Evolutionary conservation across 2,329 filamentous ascomycete genomes (phyloP).

Genomic region (Myriosclerotinia duriaeana): DNA sequence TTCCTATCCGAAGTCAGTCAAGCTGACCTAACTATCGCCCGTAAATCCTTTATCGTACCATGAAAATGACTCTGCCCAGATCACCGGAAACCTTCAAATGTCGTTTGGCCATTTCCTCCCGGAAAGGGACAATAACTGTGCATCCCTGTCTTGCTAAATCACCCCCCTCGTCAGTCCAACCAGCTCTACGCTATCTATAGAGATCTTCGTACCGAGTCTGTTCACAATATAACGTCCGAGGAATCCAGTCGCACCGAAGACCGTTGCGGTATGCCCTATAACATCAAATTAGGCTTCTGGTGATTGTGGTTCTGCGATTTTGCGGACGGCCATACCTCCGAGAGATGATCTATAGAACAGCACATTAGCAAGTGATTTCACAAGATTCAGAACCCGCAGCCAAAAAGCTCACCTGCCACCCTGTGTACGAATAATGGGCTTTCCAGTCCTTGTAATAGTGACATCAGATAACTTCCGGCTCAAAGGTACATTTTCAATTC

Average conservation of each 20-base stretch:
- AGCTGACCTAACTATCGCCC: background rate
- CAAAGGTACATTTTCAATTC: slow-evolving; percentile 46
- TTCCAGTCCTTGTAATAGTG: slow-evolving; percentile 90
- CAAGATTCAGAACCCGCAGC: slow-evolving; percentile 17
- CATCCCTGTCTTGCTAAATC: slow-evolving; percentile 81
- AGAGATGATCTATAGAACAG: slow-evolving; percentile 66
- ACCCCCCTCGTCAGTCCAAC: slow-evolving; percentile 31
- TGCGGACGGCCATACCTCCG: slow-evolving; percentile 62
- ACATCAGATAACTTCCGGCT: slow-evolving; percentile 72
- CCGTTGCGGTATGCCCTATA: slow-evolving; percentile 87
- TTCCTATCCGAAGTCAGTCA: slow-evolving; percentile 57
- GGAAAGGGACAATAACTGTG: slow-evolving; percentile 88
- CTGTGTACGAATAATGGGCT: slow-evolving; percentile 84
- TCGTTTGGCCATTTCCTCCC: slow-evolving; percentile 97
- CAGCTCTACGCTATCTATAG: background rate
- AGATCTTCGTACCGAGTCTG: slow-evolving; percentile 64
- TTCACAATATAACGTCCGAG: slow-evolving; percentile 97
- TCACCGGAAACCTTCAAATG: slow-evolving; percentile 97
- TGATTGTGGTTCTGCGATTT: slow-evolving; percentile 22
- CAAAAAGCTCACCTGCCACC: slow-evolving; percentile 73
- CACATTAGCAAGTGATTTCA: slow-evolving; percentile 37
- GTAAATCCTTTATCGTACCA: slow-evolving; percentile 50
- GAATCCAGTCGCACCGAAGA: slow-evolving; percentile 96
- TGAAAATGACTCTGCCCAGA: slow-evolving; percentile 82
- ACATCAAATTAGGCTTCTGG: slow-evolving; percentile 30